Conservation (phyloP, 2,329 filamentous ascomycete genomes). For the Aurifilum marmelostoma region DNA sequence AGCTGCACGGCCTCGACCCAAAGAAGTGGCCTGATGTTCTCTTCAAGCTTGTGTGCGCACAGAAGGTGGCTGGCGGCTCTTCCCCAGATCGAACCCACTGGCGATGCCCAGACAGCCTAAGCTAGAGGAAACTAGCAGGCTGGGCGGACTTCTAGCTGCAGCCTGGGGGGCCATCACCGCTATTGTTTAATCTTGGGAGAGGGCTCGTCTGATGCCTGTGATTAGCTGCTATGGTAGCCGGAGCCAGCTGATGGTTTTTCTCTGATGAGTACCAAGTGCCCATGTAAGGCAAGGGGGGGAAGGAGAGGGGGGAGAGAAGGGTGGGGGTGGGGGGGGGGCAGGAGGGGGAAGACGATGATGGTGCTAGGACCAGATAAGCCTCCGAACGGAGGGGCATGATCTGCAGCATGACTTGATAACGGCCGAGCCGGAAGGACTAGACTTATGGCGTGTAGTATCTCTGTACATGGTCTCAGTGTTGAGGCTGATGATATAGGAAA, state of each 20-base stretch:
- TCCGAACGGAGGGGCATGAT: neutral
- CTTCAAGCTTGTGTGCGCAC: neutral
- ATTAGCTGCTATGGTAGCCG: neutral
- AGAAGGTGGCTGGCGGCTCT: neutral
- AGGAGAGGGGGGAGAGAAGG: no score
- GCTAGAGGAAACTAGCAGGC: slow-evolving; percentile 17
- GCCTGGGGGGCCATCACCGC: neutral
- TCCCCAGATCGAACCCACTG: neutral
- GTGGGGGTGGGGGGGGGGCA: no score
- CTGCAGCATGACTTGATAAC: slow-evolving; percentile 5
- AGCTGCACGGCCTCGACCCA: neutral
- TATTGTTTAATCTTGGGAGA: neutral
- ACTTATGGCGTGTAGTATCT: neutral
- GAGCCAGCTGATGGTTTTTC: neutral
- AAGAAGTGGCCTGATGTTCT: slow-evolving; percentile 1
- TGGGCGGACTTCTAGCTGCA: neutral
- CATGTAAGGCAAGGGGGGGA: neutral
- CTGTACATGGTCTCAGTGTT: no score
- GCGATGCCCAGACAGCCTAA: neutral
- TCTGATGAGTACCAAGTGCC: neutral
- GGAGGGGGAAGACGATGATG: neutral
- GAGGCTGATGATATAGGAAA: neutral
- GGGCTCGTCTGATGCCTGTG: neutral
- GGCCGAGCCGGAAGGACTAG: neutral
- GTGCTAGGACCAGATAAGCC: slow-evolving; percentile 9